Evolutionary conservation across 2,329 filamentous ascomycete genomes (phyloP).

Genomic region (Thielaviopsis ethacetica): DNA sequence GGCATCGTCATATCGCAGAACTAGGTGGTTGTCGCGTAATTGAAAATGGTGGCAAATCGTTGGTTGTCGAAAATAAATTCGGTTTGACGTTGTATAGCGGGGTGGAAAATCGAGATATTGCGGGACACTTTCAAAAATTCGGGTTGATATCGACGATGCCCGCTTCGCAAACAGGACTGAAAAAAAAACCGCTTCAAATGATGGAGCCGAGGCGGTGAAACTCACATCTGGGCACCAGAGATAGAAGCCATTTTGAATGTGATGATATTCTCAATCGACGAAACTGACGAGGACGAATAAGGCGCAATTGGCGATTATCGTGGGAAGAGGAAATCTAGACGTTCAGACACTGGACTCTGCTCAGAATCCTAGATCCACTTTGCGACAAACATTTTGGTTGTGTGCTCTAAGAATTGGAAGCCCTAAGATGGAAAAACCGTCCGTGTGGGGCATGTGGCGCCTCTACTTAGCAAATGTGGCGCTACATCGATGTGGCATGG

Average conservation of each 20-base stretch:
- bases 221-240: slow-evolving; percentile 13
- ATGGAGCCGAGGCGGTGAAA: slow-evolving; percentile 2
- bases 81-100: background rate
- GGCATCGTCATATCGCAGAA: background rate
- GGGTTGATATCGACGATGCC: slow-evolving; percentile 6
- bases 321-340: slow-evolving; percentile 12
- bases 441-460: slow-evolving; percentile 3
- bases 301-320: slow-evolving; percentile 12
- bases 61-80: background rate
- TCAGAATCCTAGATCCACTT: slow-evolving; percentile 12
- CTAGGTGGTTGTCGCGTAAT: background rate
- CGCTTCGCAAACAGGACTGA: slow-evolving; percentile 1
- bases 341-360: slow-evolving; percentile 9
- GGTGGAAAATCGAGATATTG: background rate
- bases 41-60: background rate
- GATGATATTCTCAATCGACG: slow-evolving; percentile 12
- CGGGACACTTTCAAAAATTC: background rate
- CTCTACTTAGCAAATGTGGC: background rate
- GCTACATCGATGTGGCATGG: slow-evolving; percentile 5
- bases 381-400: slow-evolving; percentile 12
- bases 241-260: slow-evolving; percentile 13
- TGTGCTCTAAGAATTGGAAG: slow-evolving; percentile 6
- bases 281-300: slow-evolving; percentile 11
- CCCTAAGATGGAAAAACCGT: slow-evolving; percentile 1
- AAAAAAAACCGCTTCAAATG: background rate